Evolutionary conservation across 2,329 filamentous ascomycete genomes (phyloP).

Genomic region (Ilyonectria destructans): DNA sequence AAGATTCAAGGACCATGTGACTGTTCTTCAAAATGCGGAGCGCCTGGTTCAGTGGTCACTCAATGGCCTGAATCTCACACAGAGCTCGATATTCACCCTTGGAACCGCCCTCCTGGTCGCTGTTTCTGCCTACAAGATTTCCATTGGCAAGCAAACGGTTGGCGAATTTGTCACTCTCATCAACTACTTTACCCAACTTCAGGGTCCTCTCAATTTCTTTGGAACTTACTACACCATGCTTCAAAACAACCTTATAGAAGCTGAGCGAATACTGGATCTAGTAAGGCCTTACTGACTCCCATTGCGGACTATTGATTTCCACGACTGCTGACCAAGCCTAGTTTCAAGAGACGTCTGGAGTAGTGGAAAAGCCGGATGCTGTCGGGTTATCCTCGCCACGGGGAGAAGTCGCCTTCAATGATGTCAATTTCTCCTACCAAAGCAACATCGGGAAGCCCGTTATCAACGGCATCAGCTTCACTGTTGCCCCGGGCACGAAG

Average conservation of each 20-base stretch:
- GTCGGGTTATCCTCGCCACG: constrained; percentile 48
- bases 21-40: constrained; percentile 63
- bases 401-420: constrained; percentile 60
- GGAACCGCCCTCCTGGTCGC: constrained; percentile 74
- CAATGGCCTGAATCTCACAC: constrained; percentile 72
- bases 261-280: constrained; percentile 63
- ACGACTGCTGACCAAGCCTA: constrained; percentile 39
- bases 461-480: constrained; percentile 60
- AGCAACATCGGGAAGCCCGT: constrained; percentile 55
- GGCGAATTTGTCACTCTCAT: constrained; percentile 72
- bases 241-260: constrained; percentile 63
- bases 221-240: constrained; percentile 65
- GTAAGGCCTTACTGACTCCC: constrained; percentile 42
- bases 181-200: constrained; percentile 74
- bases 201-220: constrained; percentile 76
- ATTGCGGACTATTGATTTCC: rapidly evolving
- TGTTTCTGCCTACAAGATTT: constrained; percentile 76
- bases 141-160: constrained; percentile 67
- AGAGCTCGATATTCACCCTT: constrained; percentile 76
- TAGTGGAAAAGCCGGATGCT: constrained; percentile 61
- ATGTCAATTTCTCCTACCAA: constrained; percentile 63
- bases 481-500: constrained; percentile 61
- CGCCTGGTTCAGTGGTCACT: constrained; percentile 48
- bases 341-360: constrained; percentile 62
- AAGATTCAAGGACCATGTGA: constrained; percentile 70